phyloP scores from a whole-genome alignment of 2,329 filamentous ascomycete species.

The Colletotrichum plurivorum region DNA sequence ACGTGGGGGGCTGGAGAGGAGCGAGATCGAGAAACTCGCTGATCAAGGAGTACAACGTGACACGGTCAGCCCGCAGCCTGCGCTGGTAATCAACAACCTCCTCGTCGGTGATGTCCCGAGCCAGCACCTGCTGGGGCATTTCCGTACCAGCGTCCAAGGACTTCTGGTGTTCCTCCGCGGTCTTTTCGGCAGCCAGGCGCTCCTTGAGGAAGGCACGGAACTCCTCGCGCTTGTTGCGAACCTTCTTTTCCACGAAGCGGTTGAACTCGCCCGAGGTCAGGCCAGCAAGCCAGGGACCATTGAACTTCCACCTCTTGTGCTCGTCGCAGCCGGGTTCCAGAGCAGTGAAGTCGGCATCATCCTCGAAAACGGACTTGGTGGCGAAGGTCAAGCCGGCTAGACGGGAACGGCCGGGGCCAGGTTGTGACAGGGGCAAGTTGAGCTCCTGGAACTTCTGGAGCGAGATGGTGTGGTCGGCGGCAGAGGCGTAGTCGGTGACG shows the following conservation, averaged over 20 bases:
- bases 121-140: conserved; percentile 48
- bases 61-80: conserved; percentile 65
- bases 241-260: conserved; percentile 66
- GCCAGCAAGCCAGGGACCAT: conserved; percentile 76
- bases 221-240: conserved; percentile 66
- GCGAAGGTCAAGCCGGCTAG: conserved; percentile 36
- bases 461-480: conserved; percentile 84
- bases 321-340: conserved; percentile 42
- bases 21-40: conserved; percentile 75
- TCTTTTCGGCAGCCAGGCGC: conserved; percentile 63
- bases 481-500: conserved; percentile 89
- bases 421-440: conserved; percentile 77
- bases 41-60: conserved; percentile 66
- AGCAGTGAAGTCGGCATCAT: conserved; percentile 67
- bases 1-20: conserved; percentile 58
- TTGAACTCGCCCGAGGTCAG: conserved; percentile 74
- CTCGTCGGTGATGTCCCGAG: conserved; percentile 61
- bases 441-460: conserved; percentile 90
- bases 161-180: conserved; percentile 50
- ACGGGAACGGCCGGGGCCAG: conserved; percentile 44
- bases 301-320: conserved; percentile 75
- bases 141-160: conserved; percentile 57
- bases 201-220: conserved; percentile 69
- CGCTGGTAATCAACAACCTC: conserved; percentile 68
- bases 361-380: conserved; percentile 71